Base-by-base conservation (phyloP, 495 filamentous ascomycete genomes). In the Niebla homalea region DNA sequence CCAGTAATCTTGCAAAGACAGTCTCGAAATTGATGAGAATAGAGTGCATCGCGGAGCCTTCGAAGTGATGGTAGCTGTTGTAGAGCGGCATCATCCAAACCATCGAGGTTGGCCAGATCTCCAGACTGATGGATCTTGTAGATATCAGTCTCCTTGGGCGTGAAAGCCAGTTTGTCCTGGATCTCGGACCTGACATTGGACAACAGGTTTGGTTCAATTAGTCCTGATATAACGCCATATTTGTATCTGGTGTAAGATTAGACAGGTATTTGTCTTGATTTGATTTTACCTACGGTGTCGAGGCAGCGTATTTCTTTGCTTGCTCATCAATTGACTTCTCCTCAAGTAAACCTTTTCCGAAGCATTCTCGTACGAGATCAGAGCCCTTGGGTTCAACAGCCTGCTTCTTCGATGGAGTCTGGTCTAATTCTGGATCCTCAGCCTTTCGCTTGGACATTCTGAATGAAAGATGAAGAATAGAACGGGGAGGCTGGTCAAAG, bases 81-180 rank as follows among this genome's bases (percentile, higher is more conserved):
- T 40, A 95, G 71, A 26, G 88, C 85, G 0, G 83, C 76, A 60
- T 87, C 79, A 47, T 93, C 85, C 6, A 99, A 73, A 4, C 92
- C 92, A 66, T 94, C 88, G 39, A 99, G 80, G 63, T 99, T 99
- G 8, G 92, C 93, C 16, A 99, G 74, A 62, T 99, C 92, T 48
- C 92, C 92, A 25, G 90, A 96, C 68, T 97, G 92, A 73, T 96
- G 89, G 63, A 97, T 96, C 66, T 92, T 94, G 74, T 99, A 99
- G 67, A 99, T 97, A 66, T 99, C 93, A 51, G 92, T 99, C 64
- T 99, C 92, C 69, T 99, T 99, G 55, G 89, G 89, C 43, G 92
- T 94, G 69, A 98, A 98, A 61, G 83, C 80, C 52, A 99, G 79
- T 59, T 92, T 87, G 43, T 77, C 71, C 65, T 84, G 80, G 62